Conservation (phyloP, 2,329 filamentous ascomycete genomes). For the Cryphonectria carpinicola region DNA sequence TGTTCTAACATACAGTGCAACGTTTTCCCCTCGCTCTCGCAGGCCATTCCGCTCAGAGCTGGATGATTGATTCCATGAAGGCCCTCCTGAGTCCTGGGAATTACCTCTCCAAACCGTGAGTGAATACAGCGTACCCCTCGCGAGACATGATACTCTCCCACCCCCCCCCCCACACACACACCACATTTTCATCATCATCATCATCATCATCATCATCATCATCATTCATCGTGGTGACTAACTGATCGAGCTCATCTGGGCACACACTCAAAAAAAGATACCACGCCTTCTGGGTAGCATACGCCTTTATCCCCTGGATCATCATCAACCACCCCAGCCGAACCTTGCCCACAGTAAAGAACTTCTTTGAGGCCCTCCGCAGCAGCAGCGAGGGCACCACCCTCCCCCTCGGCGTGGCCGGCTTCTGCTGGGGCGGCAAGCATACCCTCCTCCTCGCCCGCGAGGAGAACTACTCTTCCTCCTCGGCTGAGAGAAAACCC, state of each 20-base stretch:
- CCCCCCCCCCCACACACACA: not conserved
- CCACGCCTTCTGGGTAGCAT: conserved; percentile 34
- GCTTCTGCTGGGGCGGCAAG: conserved; percentile 68
- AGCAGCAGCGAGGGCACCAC: conserved; percentile 37
- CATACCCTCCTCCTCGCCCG: conserved; percentile 54
- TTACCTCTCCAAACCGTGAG: conserved; percentile 38
- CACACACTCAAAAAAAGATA: conserved; percentile 30
- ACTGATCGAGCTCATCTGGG: not conserved
- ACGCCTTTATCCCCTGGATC: conserved; percentile 39
- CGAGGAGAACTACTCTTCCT: conserved; percentile 29
- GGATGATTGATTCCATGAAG: conserved; percentile 37
- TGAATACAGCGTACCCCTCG: not conserved
- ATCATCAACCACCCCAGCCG: conserved; percentile 38
- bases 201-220: too few relatives aligned
- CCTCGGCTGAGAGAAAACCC: conserved; percentile 32
- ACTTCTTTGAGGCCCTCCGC: conserved; percentile 44
- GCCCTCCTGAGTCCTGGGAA: conserved; percentile 32
- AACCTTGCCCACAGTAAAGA: conserved; percentile 40
- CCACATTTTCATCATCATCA: too few relatives aligned
- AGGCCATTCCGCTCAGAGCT: conserved; percentile 40
- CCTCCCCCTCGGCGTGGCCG: conserved; percentile 53
- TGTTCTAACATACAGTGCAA: not conserved
- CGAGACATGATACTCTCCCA: too few relatives aligned
- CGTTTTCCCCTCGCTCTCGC: not conserved
- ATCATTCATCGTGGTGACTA: not conserved